Evolutionary conservation across 495 filamentous ascomycete genomes (phyloP), one percentile per base, ranked within the genome.

Genomic region (Cryomyces minteri): DNA sequence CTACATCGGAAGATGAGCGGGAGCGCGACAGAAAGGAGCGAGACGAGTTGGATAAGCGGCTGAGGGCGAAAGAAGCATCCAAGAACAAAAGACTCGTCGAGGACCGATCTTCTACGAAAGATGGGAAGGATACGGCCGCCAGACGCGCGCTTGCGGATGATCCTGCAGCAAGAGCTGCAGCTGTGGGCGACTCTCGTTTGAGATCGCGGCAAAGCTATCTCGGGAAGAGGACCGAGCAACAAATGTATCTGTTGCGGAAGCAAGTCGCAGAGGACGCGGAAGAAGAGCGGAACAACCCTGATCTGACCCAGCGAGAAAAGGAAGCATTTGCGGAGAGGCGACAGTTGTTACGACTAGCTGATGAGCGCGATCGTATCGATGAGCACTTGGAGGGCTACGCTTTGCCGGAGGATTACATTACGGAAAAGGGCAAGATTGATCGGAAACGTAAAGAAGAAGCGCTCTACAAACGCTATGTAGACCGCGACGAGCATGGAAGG

Each of bases 361-460:
- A 94, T 64, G 86, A 93, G 61, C 71, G 90, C 36, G 63, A 88
- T 31, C 72, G 75, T 29, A 90, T 96, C 48, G 88, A 95, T 58
- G 88, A 96, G 52, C 75, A 93, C 54, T 75, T 80, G 12, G 88
- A 94, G 67, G 90, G 90, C 5, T 96, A 95, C 59, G 79, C 81
- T 61, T 77, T 98, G 63, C 88, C 90, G 0, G 87, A 93, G 45
- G 86, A 94, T 56, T 93, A 93, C 52, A 92, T 88, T 47, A 90
- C 82, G 1, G 88, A 92, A 61, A 82, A 86, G 62, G 85, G 83
- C 29, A 88, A 92, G 57, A 84, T 93, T 44, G 82, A 93, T 58
- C 76, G 74, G 59, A 88, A 84, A 60, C 80, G 82, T 64, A 94
- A 94, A 58, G 80, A 94, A 54, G 80, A 88, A 29, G 86, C 84